phyloP scores from a whole-genome alignment of 2,329 filamentous ascomycete species.

The Aureobasidium pullulans region DNA sequence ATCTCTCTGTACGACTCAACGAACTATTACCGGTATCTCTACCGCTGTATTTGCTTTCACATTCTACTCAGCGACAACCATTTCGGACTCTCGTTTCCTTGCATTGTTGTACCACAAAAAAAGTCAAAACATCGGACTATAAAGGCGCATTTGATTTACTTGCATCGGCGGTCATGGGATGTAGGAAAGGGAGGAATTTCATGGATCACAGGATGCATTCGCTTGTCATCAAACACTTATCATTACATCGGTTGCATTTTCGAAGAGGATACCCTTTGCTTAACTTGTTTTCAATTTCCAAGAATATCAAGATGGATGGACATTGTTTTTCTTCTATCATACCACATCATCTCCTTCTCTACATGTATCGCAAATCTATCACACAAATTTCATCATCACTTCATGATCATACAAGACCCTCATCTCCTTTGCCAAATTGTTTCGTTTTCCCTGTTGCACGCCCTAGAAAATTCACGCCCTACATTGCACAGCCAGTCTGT shows the following conservation, averaged over 20 bases:
- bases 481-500: not conserved
- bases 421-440: not conserved
- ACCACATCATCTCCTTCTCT: not conserved
- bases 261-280: constrained; percentile 13
- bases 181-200: not conserved
- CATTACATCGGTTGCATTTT: constrained; percentile 9
- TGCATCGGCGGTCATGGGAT: not conserved
- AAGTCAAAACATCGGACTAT: constrained; percentile 7
- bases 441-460: not conserved
- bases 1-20: constrained; percentile 10
- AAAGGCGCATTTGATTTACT: constrained; percentile 4
- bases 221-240: constrained; percentile 11
- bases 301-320: not conserved
- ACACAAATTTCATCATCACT: not conserved
- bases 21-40: not conserved
- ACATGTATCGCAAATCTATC: not conserved
- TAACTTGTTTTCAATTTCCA: not conserved
- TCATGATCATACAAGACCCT: not conserved
- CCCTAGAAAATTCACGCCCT: not conserved
- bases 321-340: not conserved
- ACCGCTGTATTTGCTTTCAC: not conserved
- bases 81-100: not conserved
- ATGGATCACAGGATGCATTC: constrained; percentile 12
- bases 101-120: constrained; percentile 12
- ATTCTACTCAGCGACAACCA: constrained; percentile 2